A percentile compares a stretch with the other conserved stretches of the same genome.
phyloP scores from a whole-genome alignment of 2,329 filamentous ascomycete genomes.

The Periconia macrospinosa region DNA sequence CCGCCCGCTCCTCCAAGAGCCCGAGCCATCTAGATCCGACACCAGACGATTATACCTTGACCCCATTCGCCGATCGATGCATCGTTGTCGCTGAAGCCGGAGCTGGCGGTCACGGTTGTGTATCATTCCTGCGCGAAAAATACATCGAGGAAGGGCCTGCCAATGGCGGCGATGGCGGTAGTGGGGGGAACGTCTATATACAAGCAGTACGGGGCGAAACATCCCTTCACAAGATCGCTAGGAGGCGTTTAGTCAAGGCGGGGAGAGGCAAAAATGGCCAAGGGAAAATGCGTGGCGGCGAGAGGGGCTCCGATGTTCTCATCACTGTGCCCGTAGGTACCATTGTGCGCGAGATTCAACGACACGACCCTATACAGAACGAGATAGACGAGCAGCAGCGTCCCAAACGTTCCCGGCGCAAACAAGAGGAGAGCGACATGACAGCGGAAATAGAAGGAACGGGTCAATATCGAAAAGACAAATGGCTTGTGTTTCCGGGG shows the following conservation, averaged over 20 bases:
- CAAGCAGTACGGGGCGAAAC: slow-evolving; percentile 91
- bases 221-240: slow-evolving; percentile 86
- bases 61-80: slow-evolving; percentile 86
- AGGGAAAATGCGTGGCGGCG: slow-evolving; percentile 72
- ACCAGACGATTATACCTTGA: slow-evolving; percentile 80
- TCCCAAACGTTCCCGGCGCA: slow-evolving; percentile 25
- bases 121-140: slow-evolving; percentile 90
- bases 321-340: slow-evolving; percentile 93
- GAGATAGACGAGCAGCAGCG: slow-evolving; percentile 53
- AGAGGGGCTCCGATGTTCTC: slow-evolving; percentile 82
- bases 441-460: slow-evolving; percentile 23
- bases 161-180: slow-evolving; percentile 93
- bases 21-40: slow-evolving; percentile 66
- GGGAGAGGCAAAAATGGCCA: slow-evolving; percentile 77
- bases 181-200: slow-evolving; percentile 90
- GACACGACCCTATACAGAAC: slow-evolving; percentile 75
- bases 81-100: slow-evolving; percentile 77
- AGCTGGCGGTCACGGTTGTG: slow-evolving; percentile 84
- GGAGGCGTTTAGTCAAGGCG: slow-evolving; percentile 73
- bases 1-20: slow-evolving; percentile 11
- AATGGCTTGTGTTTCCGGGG: slow-evolving; percentile 87
- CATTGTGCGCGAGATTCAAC: slow-evolving; percentile 78
- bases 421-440: slow-evolving; percentile 31
- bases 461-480: slow-evolving; percentile 59
- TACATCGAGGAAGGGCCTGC: slow-evolving; percentile 86